Evolutionary conservation across 768 basidiomycete genomes (phyloP).

Genomic region (Auricularia cornea): DNA sequence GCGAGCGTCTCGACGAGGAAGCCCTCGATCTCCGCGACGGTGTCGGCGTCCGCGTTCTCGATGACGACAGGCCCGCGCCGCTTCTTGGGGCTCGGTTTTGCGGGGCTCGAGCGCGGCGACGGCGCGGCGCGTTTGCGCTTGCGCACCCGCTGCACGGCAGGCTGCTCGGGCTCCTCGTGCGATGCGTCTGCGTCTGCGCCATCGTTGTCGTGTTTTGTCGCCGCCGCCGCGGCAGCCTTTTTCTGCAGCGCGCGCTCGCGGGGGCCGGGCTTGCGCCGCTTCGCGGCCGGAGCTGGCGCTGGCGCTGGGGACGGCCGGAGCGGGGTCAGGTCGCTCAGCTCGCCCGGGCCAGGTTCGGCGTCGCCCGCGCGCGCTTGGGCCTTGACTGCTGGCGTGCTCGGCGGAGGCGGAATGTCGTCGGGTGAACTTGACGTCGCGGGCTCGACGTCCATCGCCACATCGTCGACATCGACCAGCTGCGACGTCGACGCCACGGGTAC

Average conservation of each 20-base stretch:
- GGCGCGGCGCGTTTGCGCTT: background rate
- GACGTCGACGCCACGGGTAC: background rate
- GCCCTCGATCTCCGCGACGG: conserved; percentile 46
- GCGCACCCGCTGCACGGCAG: background rate
- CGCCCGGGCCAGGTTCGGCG: background rate
- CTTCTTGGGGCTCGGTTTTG: background rate
- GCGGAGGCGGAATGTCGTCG: background rate
- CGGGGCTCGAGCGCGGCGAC: background rate
- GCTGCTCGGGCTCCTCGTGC: background rate
- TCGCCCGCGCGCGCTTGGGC: background rate
- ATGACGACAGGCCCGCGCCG: background rate
- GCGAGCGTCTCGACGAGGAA: conserved; percentile 66
- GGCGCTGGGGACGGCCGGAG: background rate
- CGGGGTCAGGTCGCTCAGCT: background rate
- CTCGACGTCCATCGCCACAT: background rate
- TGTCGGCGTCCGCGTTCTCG: conserved; percentile 21
- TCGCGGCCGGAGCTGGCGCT: background rate
- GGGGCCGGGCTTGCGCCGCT: background rate
- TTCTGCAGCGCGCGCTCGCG: background rate
- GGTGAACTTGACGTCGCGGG: background rate
- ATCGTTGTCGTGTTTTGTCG: background rate
- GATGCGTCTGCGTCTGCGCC: background rate
- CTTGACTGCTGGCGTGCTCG: background rate
- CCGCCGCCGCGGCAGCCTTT: background rate
- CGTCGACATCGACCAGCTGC: background rate